Evolutionary conservation across 2,329 filamentous ascomycete genomes (phyloP), one percentile per base, ranked within the genome.

Genomic region (Ascochyta fabae): DNA sequence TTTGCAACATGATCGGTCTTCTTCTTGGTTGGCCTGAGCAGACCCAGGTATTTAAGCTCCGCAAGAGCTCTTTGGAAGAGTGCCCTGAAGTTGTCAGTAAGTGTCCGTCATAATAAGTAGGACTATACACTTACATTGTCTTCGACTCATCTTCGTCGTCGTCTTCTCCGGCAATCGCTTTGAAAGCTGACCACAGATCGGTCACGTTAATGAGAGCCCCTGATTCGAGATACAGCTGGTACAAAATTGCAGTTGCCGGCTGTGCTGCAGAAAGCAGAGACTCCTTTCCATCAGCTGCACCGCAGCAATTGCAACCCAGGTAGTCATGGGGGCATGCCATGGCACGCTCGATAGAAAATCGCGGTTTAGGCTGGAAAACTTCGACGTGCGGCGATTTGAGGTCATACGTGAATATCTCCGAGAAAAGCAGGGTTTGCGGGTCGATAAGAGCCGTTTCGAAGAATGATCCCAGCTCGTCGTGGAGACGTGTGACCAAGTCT

Each of bases 1-100:
- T 97, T 98, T 35, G 91, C 88, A 64, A 98, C 80, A 77, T 98
- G 94, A 73, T 98, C 95, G 23, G 88, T 86, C 81, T 96, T 96
- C 81, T 93, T 96, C 77, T 89, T 90, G 70, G 89, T 98, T 58
- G 84, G 83, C 79, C 95, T 97, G 58, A 98, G 84, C 77, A 97
- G 89, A 7, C 95, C 95, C 68, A 99, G 81, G 49, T 88, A 85
- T 74, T 88, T 89, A 72, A 99, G 76, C 75, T 99, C 95, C 0
- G 94, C 91, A 59, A 98, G 75, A 5, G 86, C 90, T 58, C 87
- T 84, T 75, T 97, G 97, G 76, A 98, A 99, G 55, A 90, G 78
- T 38, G 92, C 86, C 77, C 78, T 81, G 58, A 36, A 40, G 27
- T 7, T 3, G 24, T 54, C 7, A 24, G 34, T 27, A 27, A 31